Percentiles rank a stretch among this genome's conserved stretches.
Conservation (phyloP, 2,329 filamentous ascomycete genomes). For the Achaetomium macrosporum region DNA sequence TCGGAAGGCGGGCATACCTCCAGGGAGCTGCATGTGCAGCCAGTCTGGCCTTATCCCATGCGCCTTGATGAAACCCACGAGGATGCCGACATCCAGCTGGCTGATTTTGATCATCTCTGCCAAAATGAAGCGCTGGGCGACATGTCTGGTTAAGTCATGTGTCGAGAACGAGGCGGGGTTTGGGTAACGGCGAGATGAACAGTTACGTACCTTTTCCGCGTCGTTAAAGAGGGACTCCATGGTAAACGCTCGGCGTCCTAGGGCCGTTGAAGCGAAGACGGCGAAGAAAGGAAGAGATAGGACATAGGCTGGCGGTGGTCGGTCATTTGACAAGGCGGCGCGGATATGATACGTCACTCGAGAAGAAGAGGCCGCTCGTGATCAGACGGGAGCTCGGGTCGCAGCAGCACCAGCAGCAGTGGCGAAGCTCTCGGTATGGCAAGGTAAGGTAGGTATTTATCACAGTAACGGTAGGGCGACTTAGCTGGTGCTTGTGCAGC, state of each 20-base stretch:
- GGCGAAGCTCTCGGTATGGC: slow-evolving; percentile 21
- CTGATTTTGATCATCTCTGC: slow-evolving; percentile 55
- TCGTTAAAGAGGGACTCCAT: slow-evolving; percentile 46
- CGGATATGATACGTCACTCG: slow-evolving; percentile 17
- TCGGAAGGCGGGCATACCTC: slow-evolving; percentile 24
- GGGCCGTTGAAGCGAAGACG: slow-evolving; percentile 16
- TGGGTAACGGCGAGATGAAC: slow-evolving; percentile 2
- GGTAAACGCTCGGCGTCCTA: slow-evolving; percentile 20
- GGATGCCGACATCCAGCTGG: slow-evolving; percentile 39
- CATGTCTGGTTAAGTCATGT: slow-evolving; percentile 2
- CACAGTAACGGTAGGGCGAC: not conserved
- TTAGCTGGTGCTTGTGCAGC: slow-evolving; percentile 5
- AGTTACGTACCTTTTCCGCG: slow-evolving; percentile 44
- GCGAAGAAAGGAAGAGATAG: slow-evolving; percentile 18
- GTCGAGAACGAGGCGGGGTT: slow-evolving; percentile 6
- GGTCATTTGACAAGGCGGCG: slow-evolving; percentile 24
- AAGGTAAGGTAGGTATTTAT: slow-evolving; percentile 10
- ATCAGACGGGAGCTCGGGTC: slow-evolving; percentile 14
- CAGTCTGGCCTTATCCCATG: slow-evolving; percentile 30
- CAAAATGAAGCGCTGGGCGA: slow-evolving; percentile 49
- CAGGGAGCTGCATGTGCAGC: slow-evolving; percentile 32
- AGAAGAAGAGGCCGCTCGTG: slow-evolving; percentile 19
- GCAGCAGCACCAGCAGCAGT: slow-evolving; percentile 15
- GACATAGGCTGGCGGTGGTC: slow-evolving; percentile 16
- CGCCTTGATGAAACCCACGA: slow-evolving; percentile 43